Percentiles rank a stretch among this genome's conserved stretches.
Conservation (phyloP, 2,329 filamentous ascomycete species). For the Alternaria atra region DNA sequence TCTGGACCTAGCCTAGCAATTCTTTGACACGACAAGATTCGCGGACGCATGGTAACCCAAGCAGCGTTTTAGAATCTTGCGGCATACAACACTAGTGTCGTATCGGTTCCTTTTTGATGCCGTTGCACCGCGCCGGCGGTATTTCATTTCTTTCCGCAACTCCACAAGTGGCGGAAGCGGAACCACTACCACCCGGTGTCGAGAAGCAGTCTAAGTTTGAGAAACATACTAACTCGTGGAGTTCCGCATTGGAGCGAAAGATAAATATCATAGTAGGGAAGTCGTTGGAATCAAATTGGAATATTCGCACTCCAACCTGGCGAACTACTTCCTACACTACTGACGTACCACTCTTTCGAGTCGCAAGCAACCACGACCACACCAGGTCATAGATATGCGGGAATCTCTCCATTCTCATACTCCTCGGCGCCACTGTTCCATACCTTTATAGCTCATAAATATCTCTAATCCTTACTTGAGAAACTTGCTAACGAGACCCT, state of each 20-base stretch:
- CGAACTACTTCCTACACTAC: background rate
- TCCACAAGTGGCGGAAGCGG: background rate
- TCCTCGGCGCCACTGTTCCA: background rate
- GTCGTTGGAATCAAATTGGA: background rate
- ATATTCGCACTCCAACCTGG: background rate
- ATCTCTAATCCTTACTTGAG: slow-evolving; percentile 26
- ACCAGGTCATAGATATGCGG: background rate
- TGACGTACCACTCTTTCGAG: background rate
- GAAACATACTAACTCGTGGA: too few species aligned
- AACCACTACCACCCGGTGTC: background rate
- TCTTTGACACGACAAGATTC: background rate
- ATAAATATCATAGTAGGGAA: background rate
- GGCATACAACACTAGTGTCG: background rate
- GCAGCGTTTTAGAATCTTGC: background rate
- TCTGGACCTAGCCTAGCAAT: background rate
- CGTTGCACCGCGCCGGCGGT: background rate
- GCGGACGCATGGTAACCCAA: too few species aligned
- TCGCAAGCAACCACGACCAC: background rate
- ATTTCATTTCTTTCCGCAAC: background rate
- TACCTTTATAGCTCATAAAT: background rate
- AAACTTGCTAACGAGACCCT: slow-evolving; percentile 39
- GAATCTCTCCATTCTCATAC: background rate
- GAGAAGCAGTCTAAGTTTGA: background rate
- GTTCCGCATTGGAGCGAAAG: background rate
- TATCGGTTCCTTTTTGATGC: background rate